These are phyloP conservation scores for Kentomonas sorsogonicus DNA, from an alignment of 208 protist genomes.

Conservation along the genomic window DNA sequence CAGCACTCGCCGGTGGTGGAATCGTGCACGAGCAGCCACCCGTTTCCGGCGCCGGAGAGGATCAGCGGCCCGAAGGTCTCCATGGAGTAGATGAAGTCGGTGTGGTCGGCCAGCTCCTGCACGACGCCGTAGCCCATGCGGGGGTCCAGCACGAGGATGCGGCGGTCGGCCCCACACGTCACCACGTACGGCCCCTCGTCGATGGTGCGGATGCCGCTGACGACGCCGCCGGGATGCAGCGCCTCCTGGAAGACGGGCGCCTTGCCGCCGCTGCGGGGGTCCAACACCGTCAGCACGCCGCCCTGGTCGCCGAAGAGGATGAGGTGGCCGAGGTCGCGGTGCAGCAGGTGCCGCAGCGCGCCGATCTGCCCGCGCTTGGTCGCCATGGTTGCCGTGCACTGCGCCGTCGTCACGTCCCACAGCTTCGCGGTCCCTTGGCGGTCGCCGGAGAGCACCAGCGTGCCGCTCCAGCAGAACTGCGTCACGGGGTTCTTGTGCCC, in stretches of 20 bases:
- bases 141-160: conserved; percentile 62
- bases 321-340: conserved; percentile 15
- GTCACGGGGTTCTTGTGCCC: conserved; percentile 76
- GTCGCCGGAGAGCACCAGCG: conserved; percentile 69
- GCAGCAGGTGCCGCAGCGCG: conserved; percentile 34
- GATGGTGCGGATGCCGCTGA: conserved; percentile 48
- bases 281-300: conserved; percentile 61
- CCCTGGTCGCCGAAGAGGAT: conserved; percentile 67
- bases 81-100: conserved; percentile 81
- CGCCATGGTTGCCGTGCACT: conserved; percentile 34
- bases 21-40: conserved; percentile 80
- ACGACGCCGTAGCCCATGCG: conserved; percentile 37
- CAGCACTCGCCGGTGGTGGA: conserved; percentile 46
- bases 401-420: conserved; percentile 69
- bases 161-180: conserved; percentile 74
- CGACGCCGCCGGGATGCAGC: conserved; percentile 66
- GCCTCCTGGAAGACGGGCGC: conserved; percentile 41
- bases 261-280: conserved; percentile 41
- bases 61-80: conserved; percentile 58
- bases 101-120: conserved; percentile 50
- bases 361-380: conserved; percentile 70
- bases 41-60: conserved; percentile 68
- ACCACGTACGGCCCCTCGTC: conserved; percentile 45
- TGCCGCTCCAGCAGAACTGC: conserved; percentile 65
- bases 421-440: conserved; percentile 62